A percentile compares a stretch with the other conserved stretches of the same genome.
These are phyloP conservation scores for Uromyces viciae-fabae DNA, from an alignment of 1,284 basidiomycete genomes.

Conservation along the genomic window DNA sequence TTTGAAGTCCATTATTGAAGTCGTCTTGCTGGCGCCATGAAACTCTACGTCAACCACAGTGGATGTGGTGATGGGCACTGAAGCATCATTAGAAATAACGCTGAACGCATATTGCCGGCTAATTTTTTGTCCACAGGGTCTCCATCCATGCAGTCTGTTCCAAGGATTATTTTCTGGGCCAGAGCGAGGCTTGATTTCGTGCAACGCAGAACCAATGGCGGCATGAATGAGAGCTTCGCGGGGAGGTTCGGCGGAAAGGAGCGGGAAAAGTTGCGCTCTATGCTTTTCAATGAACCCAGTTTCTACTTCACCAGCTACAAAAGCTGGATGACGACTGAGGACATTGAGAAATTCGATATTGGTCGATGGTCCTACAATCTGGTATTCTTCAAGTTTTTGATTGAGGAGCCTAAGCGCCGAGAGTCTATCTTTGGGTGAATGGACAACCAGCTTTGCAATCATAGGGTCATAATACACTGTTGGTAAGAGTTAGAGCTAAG, in stretches of 20 bases:
- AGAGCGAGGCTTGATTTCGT: constrained; percentile 71
- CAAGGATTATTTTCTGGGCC: constrained; percentile 60
- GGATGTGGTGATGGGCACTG: neutral
- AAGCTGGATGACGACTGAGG: constrained; percentile 71
- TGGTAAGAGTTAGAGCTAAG: neutral
- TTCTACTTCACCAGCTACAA: constrained; percentile 77
- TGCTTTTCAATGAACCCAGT: constrained; percentile 82
- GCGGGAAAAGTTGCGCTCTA: constrained; percentile 23
- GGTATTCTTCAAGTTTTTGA: constrained; percentile 77
- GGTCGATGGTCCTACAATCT: constrained; percentile 82
- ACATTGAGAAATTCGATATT: constrained; percentile 82
- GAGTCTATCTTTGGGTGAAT: constrained; percentile 71
- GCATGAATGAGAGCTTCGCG: constrained; percentile 14
- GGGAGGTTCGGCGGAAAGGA: neutral
- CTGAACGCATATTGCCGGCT: constrained; percentile 31
- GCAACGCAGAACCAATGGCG: constrained; percentile 17
- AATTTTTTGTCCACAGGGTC: constrained; percentile 12
- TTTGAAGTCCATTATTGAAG: neutral
- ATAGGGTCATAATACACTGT: constrained; percentile 78
- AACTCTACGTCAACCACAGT: constrained; percentile 3
- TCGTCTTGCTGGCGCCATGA: neutral
- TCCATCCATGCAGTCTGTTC: constrained; percentile 41
- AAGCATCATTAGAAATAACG: neutral
- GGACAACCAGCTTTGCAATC: constrained; percentile 88
- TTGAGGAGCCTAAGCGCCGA: constrained; percentile 76